Conservation (phyloP, 345 rosid species). For the Gossypium thurberi region DNA sequence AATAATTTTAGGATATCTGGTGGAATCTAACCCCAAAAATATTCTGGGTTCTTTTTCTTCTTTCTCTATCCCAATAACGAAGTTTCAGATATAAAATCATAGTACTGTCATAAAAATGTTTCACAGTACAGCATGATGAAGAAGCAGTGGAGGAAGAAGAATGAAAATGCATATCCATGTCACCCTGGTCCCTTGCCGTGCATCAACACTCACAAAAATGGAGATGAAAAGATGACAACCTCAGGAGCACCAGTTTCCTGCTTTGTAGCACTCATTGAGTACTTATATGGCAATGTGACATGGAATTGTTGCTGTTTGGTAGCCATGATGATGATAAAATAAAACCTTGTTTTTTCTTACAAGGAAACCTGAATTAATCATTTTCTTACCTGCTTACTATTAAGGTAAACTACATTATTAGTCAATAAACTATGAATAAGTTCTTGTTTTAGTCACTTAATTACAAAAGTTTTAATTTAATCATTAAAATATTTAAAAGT, state of each 20-base stretch:
- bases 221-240: neutral
- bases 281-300: slow-evolving; percentile 2
- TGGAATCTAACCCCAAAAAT: too few relatives aligned
- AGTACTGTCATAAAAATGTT: neutral
- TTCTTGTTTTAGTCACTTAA: too few relatives aligned
- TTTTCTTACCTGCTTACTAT: too few relatives aligned
- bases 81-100: neutral
- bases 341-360: neutral
- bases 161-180: slow-evolving; percentile 5
- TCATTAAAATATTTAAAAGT: too few relatives aligned
- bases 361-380: neutral
- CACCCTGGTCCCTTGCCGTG: slow-evolving; percentile 3
- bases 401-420: too few relatives aligned
- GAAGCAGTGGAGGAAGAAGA: neutral
- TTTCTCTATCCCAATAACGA: neutral
- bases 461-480: too few relatives aligned
- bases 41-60: too few relatives aligned
- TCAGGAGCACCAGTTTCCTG: neutral
- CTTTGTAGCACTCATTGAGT: slow-evolving; percentile 8
- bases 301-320: neutral
- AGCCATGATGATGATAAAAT: neutral
- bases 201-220: neutral
- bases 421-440: too few relatives aligned
- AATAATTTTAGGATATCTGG: too few relatives aligned
- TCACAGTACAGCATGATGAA: neutral